These are phyloP conservation scores for Calophaca sinica DNA, from an alignment of 306 rosid genomes.

Conservation along the genomic window DNA sequence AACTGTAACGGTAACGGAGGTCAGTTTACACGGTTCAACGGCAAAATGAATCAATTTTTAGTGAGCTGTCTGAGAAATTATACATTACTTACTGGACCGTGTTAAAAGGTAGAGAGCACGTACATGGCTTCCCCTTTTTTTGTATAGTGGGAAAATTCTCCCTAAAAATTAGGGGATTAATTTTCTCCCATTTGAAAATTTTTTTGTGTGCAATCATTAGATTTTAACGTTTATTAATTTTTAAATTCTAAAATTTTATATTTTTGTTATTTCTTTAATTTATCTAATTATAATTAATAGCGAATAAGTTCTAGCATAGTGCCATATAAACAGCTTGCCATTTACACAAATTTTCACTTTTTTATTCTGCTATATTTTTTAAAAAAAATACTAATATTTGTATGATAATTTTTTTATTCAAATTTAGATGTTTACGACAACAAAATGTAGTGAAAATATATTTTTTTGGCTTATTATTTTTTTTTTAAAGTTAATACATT, in stretches of 20 bases:
- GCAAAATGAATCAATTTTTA: constrained; percentile 49
- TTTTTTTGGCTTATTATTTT: no score
- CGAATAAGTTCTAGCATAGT: neutral
- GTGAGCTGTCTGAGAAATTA: neutral
- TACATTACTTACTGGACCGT: constrained; percentile 34
- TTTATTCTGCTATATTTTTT: no score
- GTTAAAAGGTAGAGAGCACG: neutral
- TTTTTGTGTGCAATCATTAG: constrained; percentile 41
- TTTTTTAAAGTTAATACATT: no score
- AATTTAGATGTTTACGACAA: no score
- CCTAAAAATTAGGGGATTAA: constrained; percentile 38
- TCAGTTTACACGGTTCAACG: constrained; percentile 21
- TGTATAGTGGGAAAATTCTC: constrained; percentile 48
- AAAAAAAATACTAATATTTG: no score
- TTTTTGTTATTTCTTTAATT: neutral
- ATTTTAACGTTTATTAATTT: constrained; percentile 45
- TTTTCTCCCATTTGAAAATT: neutral
- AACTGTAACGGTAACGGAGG: neutral
- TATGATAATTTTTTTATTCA: no score
- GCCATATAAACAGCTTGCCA: neutral
- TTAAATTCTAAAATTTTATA: neutral
- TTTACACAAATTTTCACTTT: neutral
- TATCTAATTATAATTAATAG: neutral
- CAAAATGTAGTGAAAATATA: no score
- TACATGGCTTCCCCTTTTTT: constrained; percentile 6